Percentiles rank a stretch among this genome's conserved stretches.
Evolutionary conservation across 805 yeast genomes (phyloP).

Genomic region (Scheffersomyces spartinae): DNA sequence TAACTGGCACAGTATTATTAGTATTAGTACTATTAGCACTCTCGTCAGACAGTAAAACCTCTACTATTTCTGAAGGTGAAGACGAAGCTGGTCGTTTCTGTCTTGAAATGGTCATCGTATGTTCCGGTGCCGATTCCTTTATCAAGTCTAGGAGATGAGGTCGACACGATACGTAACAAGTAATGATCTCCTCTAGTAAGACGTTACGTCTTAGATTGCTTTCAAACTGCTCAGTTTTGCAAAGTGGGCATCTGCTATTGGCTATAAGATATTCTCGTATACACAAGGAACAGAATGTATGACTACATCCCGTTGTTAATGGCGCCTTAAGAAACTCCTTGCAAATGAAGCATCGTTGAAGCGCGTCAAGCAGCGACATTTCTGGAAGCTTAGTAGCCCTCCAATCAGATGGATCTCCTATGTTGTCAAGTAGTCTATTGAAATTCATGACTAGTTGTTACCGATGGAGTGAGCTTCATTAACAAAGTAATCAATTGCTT

Average conservation of each 20-base stretch:
- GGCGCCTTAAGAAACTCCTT: conserved; percentile 76
- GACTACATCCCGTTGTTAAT: conserved; percentile 75
- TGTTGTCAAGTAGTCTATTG: conserved; percentile 9
- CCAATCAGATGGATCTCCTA: conserved; percentile 73
- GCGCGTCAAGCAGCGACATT: conserved; percentile 51
- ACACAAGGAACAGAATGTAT: conserved; percentile 82
- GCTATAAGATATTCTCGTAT: conserved; percentile 58
- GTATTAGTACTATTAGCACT: too few relatives aligned
- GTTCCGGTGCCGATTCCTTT: conserved; percentile 7
- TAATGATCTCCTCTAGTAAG: conserved; percentile 59
- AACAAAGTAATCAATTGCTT: too few relatives aligned
- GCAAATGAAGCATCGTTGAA: conserved; percentile 77
- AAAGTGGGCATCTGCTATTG: conserved; percentile 63
- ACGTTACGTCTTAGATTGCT: conserved; percentile 57
- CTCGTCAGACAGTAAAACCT: too few relatives aligned
- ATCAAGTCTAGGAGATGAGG: conserved; percentile 22
- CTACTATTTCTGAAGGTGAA: too few relatives aligned
- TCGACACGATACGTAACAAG: conserved; percentile 37
- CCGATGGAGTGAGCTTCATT: too few relatives aligned
- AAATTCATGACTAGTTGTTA: too few relatives aligned
- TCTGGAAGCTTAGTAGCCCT: conserved; percentile 38
- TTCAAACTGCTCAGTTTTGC: conserved; percentile 60
- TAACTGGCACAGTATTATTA: too few relatives aligned
- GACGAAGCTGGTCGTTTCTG: too few relatives aligned
- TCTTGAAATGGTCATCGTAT: conserved; percentile 7